A percentile compares a stretch with the other conserved stretches of the same genome.
Evolutionary conservation across 2,329 filamentous ascomycete genomes (phyloP).

Genomic region (Tolypocladium inflatum): DNA sequence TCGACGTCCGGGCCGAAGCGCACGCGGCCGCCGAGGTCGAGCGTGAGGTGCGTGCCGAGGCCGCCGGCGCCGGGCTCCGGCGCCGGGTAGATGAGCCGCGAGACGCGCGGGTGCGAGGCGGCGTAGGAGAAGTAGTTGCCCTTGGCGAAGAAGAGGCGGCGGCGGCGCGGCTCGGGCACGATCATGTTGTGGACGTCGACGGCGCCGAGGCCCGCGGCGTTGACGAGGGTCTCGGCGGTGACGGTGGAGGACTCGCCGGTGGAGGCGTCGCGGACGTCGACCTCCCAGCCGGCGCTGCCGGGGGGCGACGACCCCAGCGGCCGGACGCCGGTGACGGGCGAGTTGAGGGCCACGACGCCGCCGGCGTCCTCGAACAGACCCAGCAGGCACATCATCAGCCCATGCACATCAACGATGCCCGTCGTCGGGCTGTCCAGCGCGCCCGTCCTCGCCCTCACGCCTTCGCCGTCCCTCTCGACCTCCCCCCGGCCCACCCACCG

Average conservation of each 20-base stretch:
- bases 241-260: constrained; percentile 46
- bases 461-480: constrained; percentile 58
- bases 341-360: constrained; percentile 63
- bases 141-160: constrained; percentile 73
- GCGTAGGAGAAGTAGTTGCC: constrained; percentile 90
- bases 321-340: constrained; percentile 51
- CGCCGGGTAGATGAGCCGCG: constrained; percentile 77
- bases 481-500: constrained; percentile 58
- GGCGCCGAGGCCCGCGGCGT: constrained; percentile 75
- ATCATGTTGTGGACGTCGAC: constrained; percentile 76
- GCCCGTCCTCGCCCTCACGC: constrained; percentile 60
- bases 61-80: constrained; percentile 74
- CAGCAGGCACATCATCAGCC: constrained; percentile 71
- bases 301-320: constrained; percentile 29
- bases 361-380: constrained; percentile 69
- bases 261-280: constrained; percentile 41
- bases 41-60: constrained; percentile 84
- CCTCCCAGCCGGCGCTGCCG: constrained; percentile 58
- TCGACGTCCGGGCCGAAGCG: constrained; percentile 94
- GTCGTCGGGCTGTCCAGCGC: constrained; percentile 79
- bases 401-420: constrained; percentile 84
- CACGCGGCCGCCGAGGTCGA: constrained; percentile 76
- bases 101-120: constrained; percentile 50
- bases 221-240: constrained; percentile 69
- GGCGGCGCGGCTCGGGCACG: constrained; percentile 45